Evolutionary conservation across 139 green algal species (phyloP), one percentile per base, ranked within the genome.

Genomic region (Tetradesmus lagerheimii): DNA sequence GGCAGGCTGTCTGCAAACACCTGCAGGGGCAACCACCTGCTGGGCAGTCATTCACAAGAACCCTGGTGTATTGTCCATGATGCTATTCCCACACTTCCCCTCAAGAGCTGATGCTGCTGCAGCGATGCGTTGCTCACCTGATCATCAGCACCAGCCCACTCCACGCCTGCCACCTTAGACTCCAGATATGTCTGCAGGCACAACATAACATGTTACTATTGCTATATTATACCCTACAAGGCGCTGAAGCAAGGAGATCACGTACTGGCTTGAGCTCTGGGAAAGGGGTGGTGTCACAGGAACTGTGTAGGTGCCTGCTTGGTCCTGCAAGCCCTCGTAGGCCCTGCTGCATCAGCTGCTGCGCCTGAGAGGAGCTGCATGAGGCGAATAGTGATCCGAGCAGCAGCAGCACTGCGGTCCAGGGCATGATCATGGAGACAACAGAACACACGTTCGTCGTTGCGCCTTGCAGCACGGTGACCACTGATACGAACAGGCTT

Each of bases 141-240:
- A 79, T 91, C 88, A 50, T 91, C 80, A 4, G 38, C 31, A 35
- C 88, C 88, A 71, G 76, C 88, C 88, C 88, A 91, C 80, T 91
- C 80, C 34, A 91, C 80, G 23, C 80, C 80, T 16, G 37, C 39
- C 4, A 45, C 80, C 38, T 64, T 88, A 9, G 88, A 88, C 31
- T 91, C 88, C 12, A 88, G 64, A 35, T 71, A 34, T 8, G 62
- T 88, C 80, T 91, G 88, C 80, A 81, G 74, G 1, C n/a, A 18
- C 16, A 31, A 27, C 20, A 83, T 9, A 83, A 25, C 11, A 11
- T 79, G 31, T 38, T 79, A 2, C 0, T 27, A 15, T n/a, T 79
- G 71, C 27, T 41, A 4, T 3, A 14, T 41, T 15, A 38, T 11
- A 38, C 3, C 2, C 41, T 2, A 38, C 2, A 12, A 79, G 31